These are phyloP conservation scores for Bassia scoparia DNA, from an alignment of 148 eudicot genomes.

Conservation along the genomic window DNA sequence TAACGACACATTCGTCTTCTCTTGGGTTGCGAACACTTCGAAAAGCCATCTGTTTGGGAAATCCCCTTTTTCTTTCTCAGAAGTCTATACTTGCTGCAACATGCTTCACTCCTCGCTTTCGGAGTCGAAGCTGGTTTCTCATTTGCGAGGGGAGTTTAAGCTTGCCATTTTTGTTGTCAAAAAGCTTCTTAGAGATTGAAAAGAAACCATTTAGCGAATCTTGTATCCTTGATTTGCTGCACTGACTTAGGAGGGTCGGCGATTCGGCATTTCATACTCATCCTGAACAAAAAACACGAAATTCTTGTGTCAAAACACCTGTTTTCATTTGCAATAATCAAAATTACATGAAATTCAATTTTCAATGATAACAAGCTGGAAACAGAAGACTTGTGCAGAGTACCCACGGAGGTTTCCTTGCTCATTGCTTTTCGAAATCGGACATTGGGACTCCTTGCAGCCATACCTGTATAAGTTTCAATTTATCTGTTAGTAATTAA, in stretches of 20 bases:
- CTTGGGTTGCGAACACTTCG: conserved; percentile 61
- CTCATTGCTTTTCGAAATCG: conserved; percentile 51
- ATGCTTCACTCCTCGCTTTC: conserved; percentile 50
- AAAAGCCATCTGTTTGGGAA: conserved; percentile 42
- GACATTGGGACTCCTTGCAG: conserved; percentile 89
- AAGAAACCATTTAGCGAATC: conserved; percentile 50
- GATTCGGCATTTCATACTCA: conserved; percentile 54
- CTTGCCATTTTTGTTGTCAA: conserved; percentile 27
- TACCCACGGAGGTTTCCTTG: conserved; percentile 44
- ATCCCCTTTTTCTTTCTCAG: conserved; percentile 54
- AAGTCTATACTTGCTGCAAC: conserved; percentile 94
- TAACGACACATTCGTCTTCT: conserved; percentile 32
- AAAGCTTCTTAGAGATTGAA: conserved; percentile 51
- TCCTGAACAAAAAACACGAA: conserved; percentile 30
- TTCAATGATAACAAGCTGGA: neutral
- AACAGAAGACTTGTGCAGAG: neutral
- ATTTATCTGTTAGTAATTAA: neutral
- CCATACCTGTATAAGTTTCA: conserved; percentile 59
- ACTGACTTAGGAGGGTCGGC: conserved; percentile 86
- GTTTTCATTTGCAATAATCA: neutral
- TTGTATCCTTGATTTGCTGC: conserved; percentile 59
- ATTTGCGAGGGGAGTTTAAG: conserved; percentile 31
- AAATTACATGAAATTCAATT: neutral
- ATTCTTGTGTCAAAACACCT: neutral
- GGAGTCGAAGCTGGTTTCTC: conserved; percentile 50